Conservation (phyloP, 2,329 filamentous ascomycete genomes). For the Venturia oleaginea region DNA sequence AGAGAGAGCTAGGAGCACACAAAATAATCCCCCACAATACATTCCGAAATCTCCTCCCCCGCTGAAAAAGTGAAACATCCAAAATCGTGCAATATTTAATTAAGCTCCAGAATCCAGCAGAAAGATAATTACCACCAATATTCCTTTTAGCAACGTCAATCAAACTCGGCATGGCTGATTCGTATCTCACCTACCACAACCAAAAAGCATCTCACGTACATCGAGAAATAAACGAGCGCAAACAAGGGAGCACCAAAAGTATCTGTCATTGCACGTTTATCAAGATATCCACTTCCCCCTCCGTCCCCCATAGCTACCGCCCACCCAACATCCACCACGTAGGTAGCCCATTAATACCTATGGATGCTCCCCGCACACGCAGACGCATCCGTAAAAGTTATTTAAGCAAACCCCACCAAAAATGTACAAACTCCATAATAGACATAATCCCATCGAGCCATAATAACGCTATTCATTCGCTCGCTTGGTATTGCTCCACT, state of each 20-base stretch:
- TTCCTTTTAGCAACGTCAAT: no score
- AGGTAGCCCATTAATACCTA: not conserved
- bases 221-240: no score
- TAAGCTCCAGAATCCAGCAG: no score
- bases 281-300: not conserved
- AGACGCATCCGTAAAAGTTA: not conserved
- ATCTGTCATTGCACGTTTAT: not conserved
- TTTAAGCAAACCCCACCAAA: not conserved
- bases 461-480: not conserved
- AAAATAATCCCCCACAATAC: no score
- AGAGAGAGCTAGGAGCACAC: no score
- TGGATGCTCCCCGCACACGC: not conserved
- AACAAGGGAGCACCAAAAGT: not conserved
- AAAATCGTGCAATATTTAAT: no score
- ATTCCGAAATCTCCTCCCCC: no score
- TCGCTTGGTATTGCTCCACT: not conserved
- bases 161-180: no score
- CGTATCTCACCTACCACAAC: no score
- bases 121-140: no score
- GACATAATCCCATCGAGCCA: not conserved
- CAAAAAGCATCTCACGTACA: no score
- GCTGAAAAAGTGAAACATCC: no score
- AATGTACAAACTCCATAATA: constrained; percentile 3
- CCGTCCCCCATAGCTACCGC: not conserved
- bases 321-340: not conserved